These are phyloP conservation scores for Nepenthes mirabilis DNA, from an alignment of 148 eudicot genomes.

Conservation along the genomic window DNA sequence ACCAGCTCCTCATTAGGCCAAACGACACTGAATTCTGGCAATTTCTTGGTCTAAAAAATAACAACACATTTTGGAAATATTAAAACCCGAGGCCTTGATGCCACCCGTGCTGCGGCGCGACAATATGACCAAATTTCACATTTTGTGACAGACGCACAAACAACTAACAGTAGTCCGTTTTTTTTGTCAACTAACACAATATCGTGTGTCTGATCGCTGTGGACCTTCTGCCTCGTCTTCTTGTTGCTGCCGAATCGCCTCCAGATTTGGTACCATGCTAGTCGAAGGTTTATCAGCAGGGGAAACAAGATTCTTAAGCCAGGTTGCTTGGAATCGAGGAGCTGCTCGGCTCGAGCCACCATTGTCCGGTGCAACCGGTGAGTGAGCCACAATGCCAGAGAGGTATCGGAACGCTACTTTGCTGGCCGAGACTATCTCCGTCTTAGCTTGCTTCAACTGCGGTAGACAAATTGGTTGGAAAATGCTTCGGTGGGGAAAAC, in stretches of 20 bases:
- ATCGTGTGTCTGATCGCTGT: background rate
- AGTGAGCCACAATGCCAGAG: slow-evolving; percentile 47
- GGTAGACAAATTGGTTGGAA: too few species aligned
- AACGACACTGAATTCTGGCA: too few species aligned
- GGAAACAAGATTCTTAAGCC: slow-evolving; percentile 72
- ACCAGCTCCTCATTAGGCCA: too few species aligned
- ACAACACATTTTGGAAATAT: too few species aligned
- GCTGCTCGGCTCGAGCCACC: slow-evolving; percentile 29
- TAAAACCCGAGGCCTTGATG: too few species aligned
- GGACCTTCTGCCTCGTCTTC: slow-evolving; percentile 8
- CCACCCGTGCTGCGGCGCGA: too few species aligned
- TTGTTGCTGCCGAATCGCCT: slow-evolving; percentile 19
- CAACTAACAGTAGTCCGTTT: too few species aligned
- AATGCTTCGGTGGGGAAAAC: too few species aligned
- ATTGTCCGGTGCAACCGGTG: slow-evolving; percentile 34
- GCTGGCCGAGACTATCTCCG: slow-evolving; percentile 88
- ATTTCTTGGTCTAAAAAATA: too few species aligned
- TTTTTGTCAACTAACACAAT: too few species aligned
- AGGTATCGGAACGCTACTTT: slow-evolving; percentile 82
- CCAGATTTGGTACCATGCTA: slow-evolving; percentile 41
- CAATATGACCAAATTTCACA: too few species aligned
- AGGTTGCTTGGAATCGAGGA: slow-evolving; percentile 60
- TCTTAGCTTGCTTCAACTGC: slow-evolving; percentile 90
- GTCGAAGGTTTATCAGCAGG: slow-evolving; percentile 69
- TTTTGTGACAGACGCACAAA: too few species aligned